Evolutionary conservation across 345 rosid species (phyloP).

Genomic region (Viola odorata): DNA sequence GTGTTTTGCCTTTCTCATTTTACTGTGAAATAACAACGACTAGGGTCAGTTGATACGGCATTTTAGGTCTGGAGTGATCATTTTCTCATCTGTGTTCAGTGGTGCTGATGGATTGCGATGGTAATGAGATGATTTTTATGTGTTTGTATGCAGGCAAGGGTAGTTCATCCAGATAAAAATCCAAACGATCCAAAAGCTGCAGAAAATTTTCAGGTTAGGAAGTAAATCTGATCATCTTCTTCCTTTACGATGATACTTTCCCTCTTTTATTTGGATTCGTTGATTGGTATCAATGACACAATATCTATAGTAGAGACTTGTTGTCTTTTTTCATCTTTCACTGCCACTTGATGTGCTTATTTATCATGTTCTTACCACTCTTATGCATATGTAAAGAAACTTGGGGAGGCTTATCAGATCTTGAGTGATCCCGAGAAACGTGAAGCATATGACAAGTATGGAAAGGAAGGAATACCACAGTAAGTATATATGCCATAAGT

Average conservation of each 20-base stretch:
- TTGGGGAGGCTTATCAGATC: conserved; percentile 94
- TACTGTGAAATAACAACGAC: too few species aligned
- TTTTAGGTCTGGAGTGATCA: too few species aligned
- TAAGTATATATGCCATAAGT: conserved; percentile 33
- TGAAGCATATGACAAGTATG: conserved; percentile 70
- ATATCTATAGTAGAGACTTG: not conserved
- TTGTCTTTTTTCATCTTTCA: not conserved
- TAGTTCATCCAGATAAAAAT: conserved; percentile 97
- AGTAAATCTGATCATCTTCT: not conserved
- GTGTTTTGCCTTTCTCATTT: too few species aligned
- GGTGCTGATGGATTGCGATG: not conserved
- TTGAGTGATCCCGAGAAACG: conserved; percentile 90
- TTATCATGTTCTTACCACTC: not conserved
- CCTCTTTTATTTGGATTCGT: too few species aligned
- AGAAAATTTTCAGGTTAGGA: conserved; percentile 73
- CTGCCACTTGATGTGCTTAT: not conserved
- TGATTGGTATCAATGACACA: too few species aligned
- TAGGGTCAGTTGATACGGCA: too few species aligned
- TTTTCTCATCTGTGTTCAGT: too few species aligned
- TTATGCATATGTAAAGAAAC: conserved; percentile 41
- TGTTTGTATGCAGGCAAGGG: conserved; percentile 56
- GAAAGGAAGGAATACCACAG: conserved; percentile 74
- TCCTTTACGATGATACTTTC: too few species aligned
- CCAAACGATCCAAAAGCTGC: conserved; percentile 88
- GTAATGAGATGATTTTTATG: not conserved